Percentiles rank a stretch among this genome's conserved stretches.
phyloP scores from a whole-genome alignment of 345 rosid species.

The Camelina sativa region DNA sequence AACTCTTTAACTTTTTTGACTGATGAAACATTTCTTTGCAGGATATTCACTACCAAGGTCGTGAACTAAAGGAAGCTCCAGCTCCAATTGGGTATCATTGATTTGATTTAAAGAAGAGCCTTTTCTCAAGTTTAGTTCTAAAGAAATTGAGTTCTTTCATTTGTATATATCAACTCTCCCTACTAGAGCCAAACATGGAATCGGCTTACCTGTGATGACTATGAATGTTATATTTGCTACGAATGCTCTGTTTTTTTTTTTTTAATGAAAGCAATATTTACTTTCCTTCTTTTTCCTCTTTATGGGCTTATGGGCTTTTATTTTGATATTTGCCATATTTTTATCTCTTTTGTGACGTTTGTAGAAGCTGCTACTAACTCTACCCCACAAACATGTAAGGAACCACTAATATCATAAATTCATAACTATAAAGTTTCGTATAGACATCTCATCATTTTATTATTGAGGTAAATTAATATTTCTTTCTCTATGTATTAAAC shows the following conservation, averaged over 20 bases:
- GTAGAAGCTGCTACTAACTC: slow-evolving; percentile 7
- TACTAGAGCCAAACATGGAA: slow-evolving; percentile 12
- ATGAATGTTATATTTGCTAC: slow-evolving; percentile 17
- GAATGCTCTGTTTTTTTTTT: background rate
- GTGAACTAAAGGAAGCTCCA: slow-evolving; percentile 65
- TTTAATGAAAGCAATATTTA: background rate
- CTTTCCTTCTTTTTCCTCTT: background rate
- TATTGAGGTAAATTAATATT: background rate
- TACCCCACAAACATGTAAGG: background rate
- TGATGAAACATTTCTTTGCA: slow-evolving; percentile 34
- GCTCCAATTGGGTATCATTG: slow-evolving; percentile 75
- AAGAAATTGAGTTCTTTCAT: slow-evolving; percentile 1
- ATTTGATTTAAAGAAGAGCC: background rate
- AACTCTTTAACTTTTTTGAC: background rate
- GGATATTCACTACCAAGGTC: slow-evolving; percentile 78
- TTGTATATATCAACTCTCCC: slow-evolving; percentile 8
- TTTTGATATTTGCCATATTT: background rate
- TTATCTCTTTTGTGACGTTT: background rate
- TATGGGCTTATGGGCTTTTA: slow-evolving; percentile 22
- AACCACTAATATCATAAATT: background rate
- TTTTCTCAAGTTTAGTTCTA: background rate
- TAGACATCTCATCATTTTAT: background rate
- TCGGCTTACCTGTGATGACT: slow-evolving; percentile 3
- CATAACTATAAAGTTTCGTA: background rate
- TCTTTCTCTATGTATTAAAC: background rate